phyloP scores from a whole-genome alignment of 306 rosid genomes.

The Cucumis hystrix region DNA sequence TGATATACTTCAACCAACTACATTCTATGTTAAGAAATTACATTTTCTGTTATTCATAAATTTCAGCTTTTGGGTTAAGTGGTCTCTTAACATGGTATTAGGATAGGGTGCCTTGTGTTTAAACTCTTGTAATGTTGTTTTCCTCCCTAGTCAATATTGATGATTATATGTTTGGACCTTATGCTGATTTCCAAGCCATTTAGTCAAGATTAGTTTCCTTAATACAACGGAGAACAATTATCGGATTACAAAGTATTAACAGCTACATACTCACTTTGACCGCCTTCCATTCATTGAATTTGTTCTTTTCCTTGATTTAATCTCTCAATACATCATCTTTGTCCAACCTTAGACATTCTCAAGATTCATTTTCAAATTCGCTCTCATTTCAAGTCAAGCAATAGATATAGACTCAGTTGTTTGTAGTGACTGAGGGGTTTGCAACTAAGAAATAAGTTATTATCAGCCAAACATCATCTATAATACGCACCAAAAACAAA shows the following conservation, averaged over 20 bases:
- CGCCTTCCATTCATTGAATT: not conserved
- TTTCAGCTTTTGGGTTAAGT: not conserved
- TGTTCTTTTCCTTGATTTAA: not conserved
- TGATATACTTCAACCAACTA: not conserved
- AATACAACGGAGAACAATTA: not conserved
- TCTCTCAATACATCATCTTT: not conserved
- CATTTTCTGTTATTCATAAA: not conserved
- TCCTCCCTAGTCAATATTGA: not conserved
- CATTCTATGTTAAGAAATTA: not conserved
- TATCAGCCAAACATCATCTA: not conserved
- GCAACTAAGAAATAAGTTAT: not conserved
- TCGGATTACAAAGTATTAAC: not conserved
- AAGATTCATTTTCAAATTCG: not conserved
- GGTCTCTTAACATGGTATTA: not conserved
- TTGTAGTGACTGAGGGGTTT: not conserved
- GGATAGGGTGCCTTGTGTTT: not conserved
- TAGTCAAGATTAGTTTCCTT: not conserved
- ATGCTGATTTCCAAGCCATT: not conserved
- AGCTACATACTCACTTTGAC: not conserved
- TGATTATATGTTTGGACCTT: not conserved
- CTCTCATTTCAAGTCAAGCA: not conserved
- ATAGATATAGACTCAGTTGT: not conserved
- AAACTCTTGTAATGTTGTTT: not conserved
- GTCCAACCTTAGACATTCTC: not conserved
- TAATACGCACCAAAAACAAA: not conserved